Conservation (phyloP, 2,329 filamentous ascomycete species). For the Raffaelea deltoideospora region DNA sequence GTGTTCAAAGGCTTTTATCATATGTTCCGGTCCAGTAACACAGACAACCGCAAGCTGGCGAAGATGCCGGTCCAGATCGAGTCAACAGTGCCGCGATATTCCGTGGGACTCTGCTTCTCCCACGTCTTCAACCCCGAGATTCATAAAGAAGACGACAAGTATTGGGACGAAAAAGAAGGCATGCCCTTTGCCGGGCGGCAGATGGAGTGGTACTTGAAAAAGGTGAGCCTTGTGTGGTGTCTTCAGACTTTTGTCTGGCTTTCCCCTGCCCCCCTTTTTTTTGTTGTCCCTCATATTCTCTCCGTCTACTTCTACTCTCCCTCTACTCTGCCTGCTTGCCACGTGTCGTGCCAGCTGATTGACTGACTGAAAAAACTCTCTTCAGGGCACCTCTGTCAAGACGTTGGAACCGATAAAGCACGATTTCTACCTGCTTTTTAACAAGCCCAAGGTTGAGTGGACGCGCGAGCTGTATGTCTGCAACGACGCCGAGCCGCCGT, state of each 20-base stretch:
- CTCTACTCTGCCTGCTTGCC: conserved; percentile 3
- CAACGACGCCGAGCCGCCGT: conserved; percentile 3
- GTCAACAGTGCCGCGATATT: conserved; percentile 6
- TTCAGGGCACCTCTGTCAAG: conserved; percentile 5
- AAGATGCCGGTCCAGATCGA: conserved; percentile 4
- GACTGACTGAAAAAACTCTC: too few relatives aligned
- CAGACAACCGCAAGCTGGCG: conserved; percentile 2
- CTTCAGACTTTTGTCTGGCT: too few relatives aligned
- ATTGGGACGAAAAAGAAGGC: conserved; percentile 6
- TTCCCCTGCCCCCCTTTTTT: too few relatives aligned
- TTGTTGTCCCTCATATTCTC: too few relatives aligned
- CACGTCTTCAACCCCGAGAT: conserved; percentile 1
- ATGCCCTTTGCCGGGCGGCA: too few relatives aligned
- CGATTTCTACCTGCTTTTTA: conserved; percentile 6
- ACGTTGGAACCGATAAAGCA: conserved; percentile 4
- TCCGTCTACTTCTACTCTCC: too few relatives aligned
- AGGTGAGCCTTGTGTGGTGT: too few relatives aligned
- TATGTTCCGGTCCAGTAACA: background rate
- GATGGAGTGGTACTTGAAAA: too few relatives aligned
- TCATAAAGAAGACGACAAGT: conserved; percentile 3
- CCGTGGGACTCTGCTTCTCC: conserved; percentile 5
- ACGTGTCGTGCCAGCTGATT: conserved; percentile 8
- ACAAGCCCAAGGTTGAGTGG: conserved; percentile 3
- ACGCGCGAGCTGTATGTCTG: conserved; percentile 6
- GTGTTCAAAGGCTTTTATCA: conserved; percentile 23